Base-by-base conservation (phyloP, 768 basidiomycete species). In the Cubamyces lactineus region DNA sequence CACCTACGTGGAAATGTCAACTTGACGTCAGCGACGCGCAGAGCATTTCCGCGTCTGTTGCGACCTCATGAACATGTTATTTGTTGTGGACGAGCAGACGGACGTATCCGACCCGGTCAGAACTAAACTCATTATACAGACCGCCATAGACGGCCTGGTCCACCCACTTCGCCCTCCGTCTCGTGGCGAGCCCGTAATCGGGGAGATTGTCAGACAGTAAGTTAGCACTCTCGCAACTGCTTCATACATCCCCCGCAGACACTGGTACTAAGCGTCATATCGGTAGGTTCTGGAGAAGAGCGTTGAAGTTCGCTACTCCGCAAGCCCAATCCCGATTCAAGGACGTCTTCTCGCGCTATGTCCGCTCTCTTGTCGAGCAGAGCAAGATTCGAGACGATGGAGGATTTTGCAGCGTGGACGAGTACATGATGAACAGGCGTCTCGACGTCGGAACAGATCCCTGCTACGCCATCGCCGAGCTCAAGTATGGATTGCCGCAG, bases 401-500 rank as follows among this genome's bases (percentile, higher is more conserved):
- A 11, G 48, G 43, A 12, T 21, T 64, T 17, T 69, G 67, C 30
- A 55, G 34, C 43, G 55, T 72, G n/a, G 71, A 71, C 9, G 57
- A 58, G 8, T 73, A 71, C 62, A 39, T 74, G 26, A 45, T 34
- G 12, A 57, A 67, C 24, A 64, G 74, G 21, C 68, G 74, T 19
- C 52, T 66, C 8, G 71, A 62, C 34, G 64, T 69, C 39, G 73
- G 70, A 11, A 61, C 67, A 24, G 52, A 61, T 34, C 69, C 72
- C 13, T 69, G 65, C 26, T 71, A 68, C 50, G 62, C 67, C 2
- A 45, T 68, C 16, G 46, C 65, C 26, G 67, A 68, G 21, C 77
- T 85, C 42, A 82, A 80, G 47, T 79, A 86, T 50, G 83, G 88
- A 70, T 75, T 89, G 34, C 82, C 85, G 6, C 82, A 88, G 53